These are phyloP conservation scores for Penicillium steckii DNA, from an alignment of 495 filamentous ascomycete genomes.

Conservation along the genomic window DNA sequence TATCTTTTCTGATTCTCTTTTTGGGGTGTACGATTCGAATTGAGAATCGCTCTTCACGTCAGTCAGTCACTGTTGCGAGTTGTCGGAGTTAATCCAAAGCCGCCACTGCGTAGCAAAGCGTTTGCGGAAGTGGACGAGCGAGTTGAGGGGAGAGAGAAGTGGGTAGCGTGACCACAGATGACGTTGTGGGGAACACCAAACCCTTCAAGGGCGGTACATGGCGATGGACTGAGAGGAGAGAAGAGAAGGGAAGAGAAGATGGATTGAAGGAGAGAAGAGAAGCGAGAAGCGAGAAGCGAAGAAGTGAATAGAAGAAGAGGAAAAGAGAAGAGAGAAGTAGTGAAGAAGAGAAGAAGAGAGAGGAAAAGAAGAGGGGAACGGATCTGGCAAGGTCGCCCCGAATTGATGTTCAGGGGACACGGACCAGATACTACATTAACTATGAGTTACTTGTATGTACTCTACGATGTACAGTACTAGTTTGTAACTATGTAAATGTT, in stretches of 20 bases:
- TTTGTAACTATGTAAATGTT: too few relatives aligned
- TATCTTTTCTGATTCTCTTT: too few relatives aligned
- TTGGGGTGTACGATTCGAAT: too few relatives aligned
- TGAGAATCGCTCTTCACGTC: too few relatives aligned
- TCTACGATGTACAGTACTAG: too few relatives aligned
- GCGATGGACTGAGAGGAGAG: conserved; percentile 11
- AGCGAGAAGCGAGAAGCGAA: conserved; percentile 6
- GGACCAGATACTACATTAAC: conserved; percentile 18
- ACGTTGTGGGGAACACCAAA: conserved; percentile 37
- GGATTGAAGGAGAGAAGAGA: conserved; percentile 1
- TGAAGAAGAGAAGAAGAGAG: conserved; percentile 8
- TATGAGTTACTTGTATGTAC: too few relatives aligned
- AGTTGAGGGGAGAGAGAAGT: conserved; percentile 12
- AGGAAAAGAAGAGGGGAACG: conserved; percentile 9
- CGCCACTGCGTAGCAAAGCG: too few relatives aligned
- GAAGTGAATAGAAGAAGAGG: conserved; percentile 10
- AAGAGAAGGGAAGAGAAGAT: conserved; percentile 4
- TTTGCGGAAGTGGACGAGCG: background rate
- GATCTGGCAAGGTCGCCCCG: conserved; percentile 32
- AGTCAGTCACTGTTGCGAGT: too few relatives aligned
- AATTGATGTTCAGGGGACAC: conserved; percentile 27
- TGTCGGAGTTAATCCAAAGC: too few relatives aligned
- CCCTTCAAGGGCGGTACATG: conserved; percentile 40
- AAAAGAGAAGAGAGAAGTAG: conserved; percentile 9
- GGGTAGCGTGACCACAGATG: conserved; percentile 40